phyloP scores from a whole-genome alignment of 768 basidiomycete genomes.

The Termitomyces eurrhizus region DNA sequence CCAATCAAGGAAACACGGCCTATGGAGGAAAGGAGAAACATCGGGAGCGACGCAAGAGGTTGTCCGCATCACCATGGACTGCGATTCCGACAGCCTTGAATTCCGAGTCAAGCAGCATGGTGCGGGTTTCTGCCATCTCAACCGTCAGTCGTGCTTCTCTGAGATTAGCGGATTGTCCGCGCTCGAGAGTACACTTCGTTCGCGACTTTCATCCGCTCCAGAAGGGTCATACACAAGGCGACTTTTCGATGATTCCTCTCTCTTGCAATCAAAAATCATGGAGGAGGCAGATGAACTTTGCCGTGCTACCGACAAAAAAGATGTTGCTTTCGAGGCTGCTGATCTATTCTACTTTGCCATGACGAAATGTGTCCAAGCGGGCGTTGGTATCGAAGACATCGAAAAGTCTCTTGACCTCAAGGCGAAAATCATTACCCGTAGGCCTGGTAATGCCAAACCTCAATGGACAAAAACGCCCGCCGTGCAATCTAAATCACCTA shows the following conservation, averaged over 20 bases:
- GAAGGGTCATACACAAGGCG: constrained; percentile 90
- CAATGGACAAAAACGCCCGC: constrained; percentile 50
- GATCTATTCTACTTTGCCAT: constrained; percentile 93
- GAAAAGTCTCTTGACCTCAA: constrained; percentile 82
- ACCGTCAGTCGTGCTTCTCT: constrained; percentile 88
- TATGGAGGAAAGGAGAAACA: constrained; percentile 97
- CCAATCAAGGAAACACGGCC: constrained; percentile 91
- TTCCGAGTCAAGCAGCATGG: constrained; percentile 90
- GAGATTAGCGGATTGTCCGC: constrained; percentile 71
- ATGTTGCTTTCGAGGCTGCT: constrained; percentile 92
- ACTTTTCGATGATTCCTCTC: constrained; percentile 74
- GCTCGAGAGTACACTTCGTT: constrained; percentile 74
- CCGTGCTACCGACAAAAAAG: constrained; percentile 67
- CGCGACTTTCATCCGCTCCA: constrained; percentile 72
- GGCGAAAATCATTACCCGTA: constrained; percentile 79
- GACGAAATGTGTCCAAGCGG: constrained; percentile 77
- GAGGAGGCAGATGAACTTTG: constrained; percentile 99
- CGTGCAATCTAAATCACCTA: constrained; percentile 6
- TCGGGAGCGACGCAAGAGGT: constrained; percentile 92
- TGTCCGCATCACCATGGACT: constrained; percentile 78
- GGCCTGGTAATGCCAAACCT: constrained; percentile 90
- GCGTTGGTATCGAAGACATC: constrained; percentile 80
- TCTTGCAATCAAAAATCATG: constrained; percentile 93
- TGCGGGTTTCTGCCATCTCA: constrained; percentile 90
- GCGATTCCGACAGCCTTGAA: constrained; percentile 89